Conservation (phyloP, 2,329 filamentous ascomycete genomes). For the Dactylellina parvicollis region DNA sequence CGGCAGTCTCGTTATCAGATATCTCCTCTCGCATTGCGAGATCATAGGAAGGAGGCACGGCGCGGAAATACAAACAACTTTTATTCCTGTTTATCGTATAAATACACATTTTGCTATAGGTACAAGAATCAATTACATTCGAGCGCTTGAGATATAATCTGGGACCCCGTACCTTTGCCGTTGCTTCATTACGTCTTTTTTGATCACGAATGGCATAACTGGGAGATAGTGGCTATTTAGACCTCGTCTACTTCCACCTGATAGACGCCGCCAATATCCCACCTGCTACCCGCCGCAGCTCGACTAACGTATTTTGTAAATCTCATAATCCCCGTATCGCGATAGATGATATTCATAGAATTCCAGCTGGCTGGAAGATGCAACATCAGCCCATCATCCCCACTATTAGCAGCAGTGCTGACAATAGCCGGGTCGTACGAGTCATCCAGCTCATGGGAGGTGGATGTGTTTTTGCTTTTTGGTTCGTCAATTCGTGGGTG, state of each 20-base stretch:
- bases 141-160: too few relatives aligned
- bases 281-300: slow-evolving; percentile 84
- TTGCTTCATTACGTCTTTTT: too few relatives aligned
- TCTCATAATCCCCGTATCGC: slow-evolving; percentile 84
- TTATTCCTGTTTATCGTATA: slow-evolving; percentile 20
- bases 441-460: slow-evolving; percentile 58
- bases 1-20: too few relatives aligned
- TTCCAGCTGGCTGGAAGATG: slow-evolving; percentile 82
- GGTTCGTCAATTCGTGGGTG: slow-evolving; percentile 60
- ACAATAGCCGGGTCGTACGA: slow-evolving; percentile 87
- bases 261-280: slow-evolving; percentile 73
- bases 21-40: too few relatives aligned
- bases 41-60: too few relatives aligned
- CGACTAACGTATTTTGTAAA: slow-evolving; percentile 97
- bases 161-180: too few relatives aligned
- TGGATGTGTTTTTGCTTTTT: slow-evolving; percentile 70
- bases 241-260: slow-evolving; percentile 40
- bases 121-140: too few relatives aligned
- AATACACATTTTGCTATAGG: slow-evolving; percentile 19
- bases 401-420: slow-evolving; percentile 72
- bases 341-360: slow-evolving; percentile 85
- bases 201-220: too few relatives aligned
- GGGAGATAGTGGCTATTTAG: too few relatives aligned
- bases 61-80: too few relatives aligned
- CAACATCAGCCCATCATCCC: slow-evolving; percentile 79